Conservation (phyloP, 371 early-diverging fungal genomes). For the Lichtheimia ramosa region DNA sequence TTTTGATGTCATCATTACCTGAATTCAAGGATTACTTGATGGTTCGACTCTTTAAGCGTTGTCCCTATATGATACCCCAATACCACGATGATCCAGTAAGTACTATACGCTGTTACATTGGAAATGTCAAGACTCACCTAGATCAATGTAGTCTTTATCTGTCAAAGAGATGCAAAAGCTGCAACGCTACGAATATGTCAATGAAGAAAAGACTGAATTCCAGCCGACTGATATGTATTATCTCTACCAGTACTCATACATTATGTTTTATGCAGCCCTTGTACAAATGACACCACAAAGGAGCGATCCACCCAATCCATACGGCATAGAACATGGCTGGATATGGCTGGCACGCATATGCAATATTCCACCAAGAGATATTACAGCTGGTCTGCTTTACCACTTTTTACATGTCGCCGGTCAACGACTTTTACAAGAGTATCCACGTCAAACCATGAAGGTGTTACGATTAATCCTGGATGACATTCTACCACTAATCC, state of each 20-base stretch:
- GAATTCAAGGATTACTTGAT: slow-evolving; percentile 68
- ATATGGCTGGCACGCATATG: slow-evolving; percentile 76
- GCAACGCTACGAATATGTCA: slow-evolving; percentile 46
- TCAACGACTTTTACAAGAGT: slow-evolving; percentile 24
- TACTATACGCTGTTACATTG: neutral
- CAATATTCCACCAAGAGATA: slow-evolving; percentile 71
- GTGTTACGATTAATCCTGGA: slow-evolving; percentile 26
- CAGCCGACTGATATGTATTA: slow-evolving; percentile 68
- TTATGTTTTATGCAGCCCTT: slow-evolving; percentile 78
- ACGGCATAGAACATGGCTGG: slow-evolving; percentile 74
- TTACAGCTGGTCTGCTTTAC: slow-evolving; percentile 69
- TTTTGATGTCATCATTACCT: slow-evolving; percentile 61
- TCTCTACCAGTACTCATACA: slow-evolving; percentile 71
- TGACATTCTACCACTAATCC: slow-evolving; percentile 20
- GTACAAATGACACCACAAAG: slow-evolving; percentile 60
- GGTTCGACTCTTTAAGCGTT: slow-evolving; percentile 75
- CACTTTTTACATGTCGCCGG: slow-evolving; percentile 66
- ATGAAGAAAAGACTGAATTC: slow-evolving; percentile 49
- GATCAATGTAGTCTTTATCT: slow-evolving; percentile 24
- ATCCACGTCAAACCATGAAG: slow-evolving; percentile 39
- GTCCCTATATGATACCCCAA: slow-evolving; percentile 75
- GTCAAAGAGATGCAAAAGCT: slow-evolving; percentile 36
- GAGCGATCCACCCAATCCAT: slow-evolving; percentile 49
- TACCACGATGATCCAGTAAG: slow-evolving; percentile 62
- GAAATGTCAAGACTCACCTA: neutral